Evolutionary conservation across 352 stramenopile genomes (phyloP).

Genomic region (Phytophthora litchii): DNA sequence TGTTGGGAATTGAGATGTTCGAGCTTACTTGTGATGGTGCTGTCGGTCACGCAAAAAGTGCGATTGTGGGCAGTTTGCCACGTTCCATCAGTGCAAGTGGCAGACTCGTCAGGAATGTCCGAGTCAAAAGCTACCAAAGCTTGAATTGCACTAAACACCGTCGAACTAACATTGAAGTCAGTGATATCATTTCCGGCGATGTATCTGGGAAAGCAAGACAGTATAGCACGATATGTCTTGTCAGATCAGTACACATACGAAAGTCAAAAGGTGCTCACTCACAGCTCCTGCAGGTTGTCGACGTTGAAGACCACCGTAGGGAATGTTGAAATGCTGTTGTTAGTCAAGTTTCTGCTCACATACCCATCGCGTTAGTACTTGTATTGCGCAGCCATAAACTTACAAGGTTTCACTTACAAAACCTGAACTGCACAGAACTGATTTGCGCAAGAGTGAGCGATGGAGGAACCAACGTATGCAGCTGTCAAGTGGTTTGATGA

Average conservation of each 20-base stretch:
- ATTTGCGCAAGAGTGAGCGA: constrained; percentile 23
- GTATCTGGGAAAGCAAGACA: constrained; percentile 25
- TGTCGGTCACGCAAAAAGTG: constrained; percentile 33
- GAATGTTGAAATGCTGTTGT: constrained; percentile 40
- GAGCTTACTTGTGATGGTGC: constrained; percentile 21
- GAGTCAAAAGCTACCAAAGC: constrained; percentile 30
- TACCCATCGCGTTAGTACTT: background rate
- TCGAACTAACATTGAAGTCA: constrained; percentile 41
- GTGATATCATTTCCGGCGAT: constrained; percentile 35
- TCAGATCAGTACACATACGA: background rate
- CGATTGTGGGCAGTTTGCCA: constrained; percentile 36
- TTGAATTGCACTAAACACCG: constrained; percentile 34
- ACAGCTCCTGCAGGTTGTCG: constrained; percentile 38
- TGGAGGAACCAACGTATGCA: constrained; percentile 39
- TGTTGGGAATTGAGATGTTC: background rate
- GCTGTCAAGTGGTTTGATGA: constrained; percentile 44
- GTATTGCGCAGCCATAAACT: background rate
- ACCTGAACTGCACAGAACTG: constrained; percentile 35
- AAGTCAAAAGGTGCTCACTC: background rate
- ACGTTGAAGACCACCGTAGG: constrained; percentile 43
- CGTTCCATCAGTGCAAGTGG: constrained; percentile 31
- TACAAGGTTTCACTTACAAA: constrained; percentile 30
- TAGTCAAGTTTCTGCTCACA: constrained; percentile 34
- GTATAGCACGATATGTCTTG: background rate
- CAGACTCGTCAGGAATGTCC: constrained; percentile 17